Evolutionary conservation across 441 rosid species (phyloP).

Genomic region (Erysimum cheiri): DNA sequence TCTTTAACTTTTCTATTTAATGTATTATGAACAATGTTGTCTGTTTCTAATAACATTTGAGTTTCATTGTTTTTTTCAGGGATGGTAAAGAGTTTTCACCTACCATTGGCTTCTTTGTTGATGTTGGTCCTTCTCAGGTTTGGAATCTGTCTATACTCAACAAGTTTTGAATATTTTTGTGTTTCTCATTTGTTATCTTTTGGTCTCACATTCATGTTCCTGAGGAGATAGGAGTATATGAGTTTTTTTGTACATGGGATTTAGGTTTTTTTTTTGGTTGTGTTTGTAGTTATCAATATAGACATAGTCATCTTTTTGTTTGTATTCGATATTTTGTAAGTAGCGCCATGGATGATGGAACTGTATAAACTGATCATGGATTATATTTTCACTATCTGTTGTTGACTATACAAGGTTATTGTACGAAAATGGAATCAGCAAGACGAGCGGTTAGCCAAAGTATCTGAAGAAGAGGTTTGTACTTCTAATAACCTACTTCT

Average conservation of each 20-base stretch:
- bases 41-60: no score
- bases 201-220: background rate
- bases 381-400: slow-evolving; percentile 9
- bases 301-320: background rate
- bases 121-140: slow-evolving; percentile 71
- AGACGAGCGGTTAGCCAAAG: slow-evolving; percentile 65
- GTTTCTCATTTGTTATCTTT: background rate
- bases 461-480: slow-evolving; percentile 85
- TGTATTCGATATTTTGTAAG: background rate
- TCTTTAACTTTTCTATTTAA: background rate
- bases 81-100: slow-evolving; percentile 90
- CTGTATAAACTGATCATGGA: background rate
- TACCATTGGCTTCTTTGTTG: slow-evolving; percentile 70
- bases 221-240: background rate
- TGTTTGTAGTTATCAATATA: background rate
- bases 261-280: background rate
- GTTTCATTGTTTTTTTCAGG: slow-evolving; percentile 40
- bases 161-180: background rate
- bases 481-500: background rate
- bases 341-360: slow-evolving; percentile 4
- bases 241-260: background rate
- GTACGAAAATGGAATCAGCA: slow-evolving; percentile 77
- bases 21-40: no score
- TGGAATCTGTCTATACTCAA: background rate
- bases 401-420: slow-evolving; percentile 61